Evolutionary conservation across 1,139 yeast genomes (phyloP), one percentile per base, ranked within the genome.

Genomic region (Geotrichum bryndzae): DNA sequence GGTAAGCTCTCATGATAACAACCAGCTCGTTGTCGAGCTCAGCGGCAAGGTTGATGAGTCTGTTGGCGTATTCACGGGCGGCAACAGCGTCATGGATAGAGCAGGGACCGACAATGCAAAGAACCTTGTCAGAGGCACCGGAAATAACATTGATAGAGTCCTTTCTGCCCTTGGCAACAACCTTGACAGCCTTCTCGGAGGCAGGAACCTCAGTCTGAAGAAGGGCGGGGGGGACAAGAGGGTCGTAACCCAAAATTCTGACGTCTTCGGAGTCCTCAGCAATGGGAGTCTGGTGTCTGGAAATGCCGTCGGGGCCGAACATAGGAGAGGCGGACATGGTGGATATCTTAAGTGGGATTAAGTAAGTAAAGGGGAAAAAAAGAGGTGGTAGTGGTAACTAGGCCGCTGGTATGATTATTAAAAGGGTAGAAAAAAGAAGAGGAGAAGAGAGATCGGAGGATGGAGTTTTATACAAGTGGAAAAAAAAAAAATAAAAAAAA

Each of bases 1-100:
- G 82, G 80, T 94, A 94, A 2, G 98, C 98, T 79, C 99, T 86
- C 99, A 94, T 94, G 65, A 94, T 88, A 65, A 94, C 86, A 66
- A 85, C 84, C 62, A 94, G 82, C 69, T 92, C 97, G 57, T 83
- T 84, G 68, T 87, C 81, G 68, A 88, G 79, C 70, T 85, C 82
- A 57, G 86, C 84, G 51, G 88, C 77, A 53, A 88, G 77, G 60
- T 79, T 78, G 61, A 83, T 77, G 67, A 94, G 82, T 69, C 84
- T 81, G 52, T 80, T 79, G 68, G 94, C 90, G 78, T 94, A 94
- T 65, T 92, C 99, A 63, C 89, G 76, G 2, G 98, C 99, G 53
- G 97, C 96, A 60, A 79, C 82, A 35, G 97, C 94, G 74, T 94
- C 99, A 72, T 94, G 98, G 68, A 94, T 86, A 5, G 98, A 94